Evolutionary conservation across 2,329 filamentous ascomycete genomes (phyloP), one percentile per base, ranked within the genome.

Genomic region (Drechslerella dactyloides): DNA sequence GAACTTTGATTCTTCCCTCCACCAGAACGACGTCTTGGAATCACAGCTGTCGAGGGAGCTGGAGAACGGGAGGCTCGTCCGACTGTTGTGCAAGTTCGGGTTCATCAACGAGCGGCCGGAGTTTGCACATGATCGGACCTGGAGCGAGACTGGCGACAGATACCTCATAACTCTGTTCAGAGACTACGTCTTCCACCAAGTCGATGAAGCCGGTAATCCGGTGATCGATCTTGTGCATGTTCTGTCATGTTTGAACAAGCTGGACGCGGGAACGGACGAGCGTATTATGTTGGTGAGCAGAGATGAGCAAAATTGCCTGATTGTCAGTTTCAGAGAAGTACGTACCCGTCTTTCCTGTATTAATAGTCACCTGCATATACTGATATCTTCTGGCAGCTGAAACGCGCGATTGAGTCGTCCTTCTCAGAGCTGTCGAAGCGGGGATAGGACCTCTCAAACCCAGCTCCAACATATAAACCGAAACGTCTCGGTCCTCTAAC

Each of bases 121-220:
- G 77, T 89, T 90, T 73, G 90, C 91, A 59, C 87, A 87, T 44
- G 89, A 93, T 73, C 82, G 84, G 0, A 83, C 86, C 54, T 99
- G 94, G 93, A 90, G 91, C 2, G 93, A 97, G 79, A 94, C 90
- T 53, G 93, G 93, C 24, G 91, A 96, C 77, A 87, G 93, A 27
- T 97, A 96, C 79, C 90, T 91, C 78, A 83, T 99, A 74, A 97
- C 96, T 81, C 85, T 99, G 7, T 97, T 97, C 83, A 87, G 94
- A 55, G 94, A 99, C 80, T 97, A 96, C 77, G 91, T 97, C 44
- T 99, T 97, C 81, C 94, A 99, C 79, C 93, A 96, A 77, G 92
- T 97, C 11, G 92, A 97, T 78, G 85, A 86, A 30, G 87, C 91
- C 65, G 92, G 91, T 13, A 89, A 90, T 59, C 90, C 94, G 0